A percentile compares a stretch with the other conserved stretches of the same genome.
phyloP scores from a whole-genome alignment of 2,329 filamentous ascomycete genomes.

The Didymella arachidicola region DNA sequence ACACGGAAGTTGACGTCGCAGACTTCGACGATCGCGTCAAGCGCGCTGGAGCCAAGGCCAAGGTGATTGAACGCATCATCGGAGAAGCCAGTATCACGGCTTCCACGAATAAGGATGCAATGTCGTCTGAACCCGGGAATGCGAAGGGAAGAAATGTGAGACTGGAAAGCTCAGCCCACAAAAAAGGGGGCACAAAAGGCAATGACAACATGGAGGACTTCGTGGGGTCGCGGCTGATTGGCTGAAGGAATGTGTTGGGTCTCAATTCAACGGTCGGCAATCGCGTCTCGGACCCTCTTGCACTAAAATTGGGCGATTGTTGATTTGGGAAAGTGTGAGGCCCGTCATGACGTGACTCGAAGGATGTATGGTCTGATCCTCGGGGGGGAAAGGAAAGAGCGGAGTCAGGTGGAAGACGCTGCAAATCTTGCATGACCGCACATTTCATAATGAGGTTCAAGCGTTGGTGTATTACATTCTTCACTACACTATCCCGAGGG shows the following conservation, averaged over 20 bases:
- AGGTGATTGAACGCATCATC: constrained; percentile 79
- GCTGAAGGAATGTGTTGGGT: background rate
- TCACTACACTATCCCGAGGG: constrained; percentile 38
- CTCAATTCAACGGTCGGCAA: background rate
- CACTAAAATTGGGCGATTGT: background rate
- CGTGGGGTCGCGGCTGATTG: constrained; percentile 36
- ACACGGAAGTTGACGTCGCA: constrained; percentile 86
- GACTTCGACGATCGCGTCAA: constrained; percentile 92
- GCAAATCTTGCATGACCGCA: background rate
- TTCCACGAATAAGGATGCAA: background rate
- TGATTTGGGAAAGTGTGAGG: background rate
- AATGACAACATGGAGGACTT: constrained; percentile 49
- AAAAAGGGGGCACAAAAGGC: constrained; percentile 25
- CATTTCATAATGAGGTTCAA: background rate
- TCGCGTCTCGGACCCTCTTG: background rate
- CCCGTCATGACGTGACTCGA: background rate
- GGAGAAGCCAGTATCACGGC: constrained; percentile 43
- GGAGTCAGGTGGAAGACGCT: background rate
- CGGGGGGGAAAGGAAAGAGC: background rate
- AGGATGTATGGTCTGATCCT: background rate
- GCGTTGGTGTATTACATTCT: constrained; percentile 34
- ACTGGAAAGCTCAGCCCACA: constrained; percentile 24
- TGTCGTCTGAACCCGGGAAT: background rate
- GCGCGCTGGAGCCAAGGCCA: constrained; percentile 81
- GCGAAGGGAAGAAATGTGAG: constrained; percentile 27